Conservation (phyloP, 1,284 basidiomycete genomes). For the Rhodotorula sp. region DNA sequence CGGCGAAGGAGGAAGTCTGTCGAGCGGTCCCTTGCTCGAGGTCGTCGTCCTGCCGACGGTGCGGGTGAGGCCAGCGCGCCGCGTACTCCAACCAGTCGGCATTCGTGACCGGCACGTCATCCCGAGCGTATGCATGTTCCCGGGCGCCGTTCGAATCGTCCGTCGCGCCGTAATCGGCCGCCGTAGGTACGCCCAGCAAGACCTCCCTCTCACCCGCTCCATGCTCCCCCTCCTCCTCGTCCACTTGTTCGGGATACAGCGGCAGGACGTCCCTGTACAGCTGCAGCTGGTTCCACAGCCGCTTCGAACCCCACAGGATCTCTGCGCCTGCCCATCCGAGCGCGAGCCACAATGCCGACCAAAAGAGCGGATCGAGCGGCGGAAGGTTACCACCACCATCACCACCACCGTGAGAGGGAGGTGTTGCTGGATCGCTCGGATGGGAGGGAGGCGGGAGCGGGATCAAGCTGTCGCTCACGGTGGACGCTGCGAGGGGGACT, state of each 20-base stretch:
- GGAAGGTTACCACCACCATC: conserved; percentile 14
- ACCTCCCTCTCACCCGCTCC: conserved; percentile 5
- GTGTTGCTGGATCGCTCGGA: neutral
- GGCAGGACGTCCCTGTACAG: conserved; percentile 36
- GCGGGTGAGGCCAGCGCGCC: neutral
- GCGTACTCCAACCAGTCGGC: neutral
- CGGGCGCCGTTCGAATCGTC: neutral
- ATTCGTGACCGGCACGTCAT: neutral
- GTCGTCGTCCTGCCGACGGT: neutral
- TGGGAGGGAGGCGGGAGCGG: neutral
- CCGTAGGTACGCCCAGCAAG: neutral
- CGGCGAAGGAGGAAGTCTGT: neutral
- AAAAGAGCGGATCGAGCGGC: conserved; percentile 41
- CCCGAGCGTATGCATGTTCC: neutral
- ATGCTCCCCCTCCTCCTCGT: neutral
- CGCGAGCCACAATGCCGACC: conserved; percentile 35
- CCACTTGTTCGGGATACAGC: neutral
- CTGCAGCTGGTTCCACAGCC: conserved; percentile 31
- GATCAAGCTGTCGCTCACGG: neutral
- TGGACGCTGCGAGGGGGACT: neutral
- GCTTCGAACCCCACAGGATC: conserved; percentile 30
- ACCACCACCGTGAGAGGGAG: neutral
- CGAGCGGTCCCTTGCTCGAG: neutral
- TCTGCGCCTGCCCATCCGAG: conserved; percentile 37
- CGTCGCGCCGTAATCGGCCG: neutral